Percentiles rank a stretch among this genome's conserved stretches.
Conservation (phyloP, 23 red algal genomes). For the Gracilaria domingensis region DNA sequence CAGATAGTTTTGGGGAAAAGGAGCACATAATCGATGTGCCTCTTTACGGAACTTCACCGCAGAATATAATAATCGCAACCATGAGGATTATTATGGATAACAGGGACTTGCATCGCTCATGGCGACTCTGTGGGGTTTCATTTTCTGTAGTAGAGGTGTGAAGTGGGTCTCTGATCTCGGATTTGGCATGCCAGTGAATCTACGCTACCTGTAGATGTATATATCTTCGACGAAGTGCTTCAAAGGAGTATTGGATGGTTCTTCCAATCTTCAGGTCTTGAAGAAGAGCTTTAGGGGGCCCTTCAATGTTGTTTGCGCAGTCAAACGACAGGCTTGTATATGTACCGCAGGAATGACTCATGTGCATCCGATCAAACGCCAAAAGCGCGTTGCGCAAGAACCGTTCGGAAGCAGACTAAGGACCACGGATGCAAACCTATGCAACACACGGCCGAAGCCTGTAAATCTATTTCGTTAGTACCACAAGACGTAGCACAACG, state of each 20-base stretch:
- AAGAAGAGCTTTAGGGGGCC: too few relatives aligned
- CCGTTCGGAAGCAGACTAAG: slow-evolving; percentile 53
- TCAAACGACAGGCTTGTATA: not conserved
- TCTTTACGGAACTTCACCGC: not conserved
- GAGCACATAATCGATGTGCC: slow-evolving; percentile 2
- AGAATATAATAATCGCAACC: not conserved
- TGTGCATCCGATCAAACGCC: slow-evolving; percentile 44
- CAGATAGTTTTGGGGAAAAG: not conserved
- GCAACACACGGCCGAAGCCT: slow-evolving; percentile 20
- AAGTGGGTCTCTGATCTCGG: not conserved
- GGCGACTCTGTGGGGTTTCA: slow-evolving; percentile 1
- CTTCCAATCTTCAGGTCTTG: too few relatives aligned
- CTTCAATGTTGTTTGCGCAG: not conserved
- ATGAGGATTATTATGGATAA: not conserved
- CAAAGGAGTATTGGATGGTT: too few relatives aligned
- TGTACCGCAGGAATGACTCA: slow-evolving; percentile 73
- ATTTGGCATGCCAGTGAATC: not conserved
- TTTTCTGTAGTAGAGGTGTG: not conserved
- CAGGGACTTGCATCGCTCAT: not conserved
- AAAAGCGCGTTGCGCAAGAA: not conserved
- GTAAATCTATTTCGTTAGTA: not conserved
- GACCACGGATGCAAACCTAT: slow-evolving; percentile 40
- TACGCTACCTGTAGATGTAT: not conserved
- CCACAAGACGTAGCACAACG: slow-evolving; percentile 48
- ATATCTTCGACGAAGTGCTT: too few relatives aligned